Evolutionary conservation across 2,329 filamentous ascomycete genomes (phyloP), one percentile per base, ranked within the genome.

Genomic region (Colletotrichum eleusines): DNA sequence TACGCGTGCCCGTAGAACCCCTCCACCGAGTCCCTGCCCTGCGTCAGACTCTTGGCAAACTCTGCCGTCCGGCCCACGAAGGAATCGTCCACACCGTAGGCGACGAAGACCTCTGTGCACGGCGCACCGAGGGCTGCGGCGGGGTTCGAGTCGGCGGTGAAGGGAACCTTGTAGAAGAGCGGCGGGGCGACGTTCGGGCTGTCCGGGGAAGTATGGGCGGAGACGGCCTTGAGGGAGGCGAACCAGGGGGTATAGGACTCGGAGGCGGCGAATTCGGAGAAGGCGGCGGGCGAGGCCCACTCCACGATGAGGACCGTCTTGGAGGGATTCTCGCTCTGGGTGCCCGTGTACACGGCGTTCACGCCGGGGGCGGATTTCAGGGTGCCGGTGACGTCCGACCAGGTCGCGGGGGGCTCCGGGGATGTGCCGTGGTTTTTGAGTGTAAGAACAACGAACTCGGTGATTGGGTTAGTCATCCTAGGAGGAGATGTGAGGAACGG

Each of bases 181-280:
- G 73, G 70, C 50, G 66, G 59, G 38, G 48, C 57, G 50, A 75
- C 69, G 5, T 73, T 55, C 3, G 64, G 55, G 64, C n/a, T 55
- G 20, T 18, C 53, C 20, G 38, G 26, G 55, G 55, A 58, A 23
- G 38, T 14, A 4, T 23, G 33, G 40, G 40, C 74, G 64, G 79
- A 71, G n/a, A 80, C 63, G 70, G 79, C 77, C 61, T 76, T 76
- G 50, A 82, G 74, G 11, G 80, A 79, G 48, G 80, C 79, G 23
- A 82, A 78, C 75, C 82, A 83, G 73, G 79, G 81, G 59, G 81
- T 80, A 64, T 81, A 82, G 71, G 77, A 79, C 33, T 81, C 79
- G 8, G 81, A 83, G 68, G 79, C 78, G 71, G 81, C 78, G 72
- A 85, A 86, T 71, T 80, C 79, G 69, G 78, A 74, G 73, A 81